Base-by-base conservation (phyloP, 495 filamentous ascomycete genomes). In the Neurospora sp. region DNA sequence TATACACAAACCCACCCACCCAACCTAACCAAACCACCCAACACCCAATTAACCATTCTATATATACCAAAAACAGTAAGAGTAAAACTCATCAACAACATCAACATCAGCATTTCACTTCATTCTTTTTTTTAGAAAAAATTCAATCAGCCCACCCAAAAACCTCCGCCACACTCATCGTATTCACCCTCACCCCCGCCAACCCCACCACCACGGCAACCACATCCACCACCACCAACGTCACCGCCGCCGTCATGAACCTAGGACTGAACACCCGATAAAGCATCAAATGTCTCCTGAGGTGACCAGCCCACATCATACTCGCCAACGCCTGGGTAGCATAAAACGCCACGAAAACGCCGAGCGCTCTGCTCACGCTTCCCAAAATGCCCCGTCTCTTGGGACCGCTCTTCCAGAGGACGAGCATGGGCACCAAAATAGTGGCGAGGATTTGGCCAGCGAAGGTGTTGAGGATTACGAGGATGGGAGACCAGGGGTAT, bases 191-290 rank as follows among this genome's bases (percentile, higher is more conserved):
- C 39, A 93, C 87, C 7, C 91, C 96, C 18, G 87, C 83, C 70
- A 97, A 78, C 66, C 88, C 88, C 20, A 97, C 86, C 23, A 90
- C 39, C 16, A 93, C 86, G 3, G 88, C 86, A 27, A 97, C 86
- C 1, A 96, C 72, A 76, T 98, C 96, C 14, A 96, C 90, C 16
- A 93, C 87, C 23, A 93, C 76, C 71, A 98, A 75, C 42, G 91
- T 89, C 2, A 85, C 84, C 0, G 92, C 92, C 3, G 92, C 93
- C 75, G 92, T 88, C 93, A 98, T 93, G 81, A 94, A 98, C 42
- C 94, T 81, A 40, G 96, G 96, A 80, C 85, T 90, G 77, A 99
- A 99, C 71, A 99, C 93, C n/a, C 96, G 89, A 82, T 95, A 98
- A 39, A 99, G 85, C 96, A 99, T 99, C 69, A 99, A 85, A 83